Evolutionary conservation across 805 yeast genomes (phyloP), one percentile per base, ranked within the genome.

Genomic region (Kurtzmaniella cleridarum): DNA sequence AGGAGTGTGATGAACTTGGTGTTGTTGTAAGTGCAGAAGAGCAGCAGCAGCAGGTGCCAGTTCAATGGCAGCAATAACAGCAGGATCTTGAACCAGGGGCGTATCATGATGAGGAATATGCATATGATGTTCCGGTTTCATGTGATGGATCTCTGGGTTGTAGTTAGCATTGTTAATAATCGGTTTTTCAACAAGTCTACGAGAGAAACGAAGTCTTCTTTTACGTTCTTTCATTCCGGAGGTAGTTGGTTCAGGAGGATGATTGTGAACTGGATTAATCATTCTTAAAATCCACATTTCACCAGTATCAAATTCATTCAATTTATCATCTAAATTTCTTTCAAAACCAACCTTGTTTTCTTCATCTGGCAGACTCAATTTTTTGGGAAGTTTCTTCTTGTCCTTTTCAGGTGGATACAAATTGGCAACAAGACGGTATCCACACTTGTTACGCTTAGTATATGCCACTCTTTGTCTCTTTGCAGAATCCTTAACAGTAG

Each of bases 221-320:
- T 66, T 66, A 13, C 35, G 12, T 31, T 36, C 35, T 47, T 61
- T 61, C 24, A 36, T 26, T 20, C 43, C 45, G 32, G 55, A 53
- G 33, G 53, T 53, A 18, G 50, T 41, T 30, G 71, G 70, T 51
- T 67, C 73, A 12, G 71, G 64, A 2, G 72, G 57, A 48, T 69
- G 74, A 49, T 69, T 69, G 51, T 69, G 74, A 16, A 59, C 59
- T 1, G 73, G 72, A 48, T 64, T 65, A 38, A 69, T 68, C 74
- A 69, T 69, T 40, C 73, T 51, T 49, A 69, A 66, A 32, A 68
- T 63, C 74, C 74, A 69, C 62, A 66, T 64, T 47, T 67, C 73
- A 17, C 54, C 58, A 31, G 54, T 45, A 40, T 44, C 43, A 40
- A 41, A 53, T 16, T 49, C 62, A 26, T 41, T 41, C 20, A 55